These are phyloP conservation scores for Coemansia sp. DNA, from an alignment of 192 early-diverging fungal genomes.

Conservation along the genomic window DNA sequence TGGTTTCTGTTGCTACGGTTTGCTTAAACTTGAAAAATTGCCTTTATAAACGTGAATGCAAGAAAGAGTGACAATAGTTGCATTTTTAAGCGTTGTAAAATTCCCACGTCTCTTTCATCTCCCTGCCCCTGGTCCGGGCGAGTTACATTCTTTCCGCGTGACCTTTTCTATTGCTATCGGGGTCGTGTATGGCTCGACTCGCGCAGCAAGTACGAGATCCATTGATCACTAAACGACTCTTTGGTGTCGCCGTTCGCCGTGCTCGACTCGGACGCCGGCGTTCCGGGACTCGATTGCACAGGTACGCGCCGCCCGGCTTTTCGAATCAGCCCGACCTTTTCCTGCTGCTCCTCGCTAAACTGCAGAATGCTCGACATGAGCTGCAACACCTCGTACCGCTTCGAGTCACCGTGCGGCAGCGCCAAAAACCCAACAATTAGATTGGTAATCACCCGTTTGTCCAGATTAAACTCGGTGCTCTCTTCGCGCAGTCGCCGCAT, in stretches of 20 bases:
- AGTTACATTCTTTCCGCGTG: not conserved
- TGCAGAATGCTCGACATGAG: slow-evolving; percentile 88
- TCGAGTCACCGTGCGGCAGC: slow-evolving; percentile 83
- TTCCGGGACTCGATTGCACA: slow-evolving; percentile 45
- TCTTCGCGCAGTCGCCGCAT: slow-evolving; percentile 83
- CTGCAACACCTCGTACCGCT: slow-evolving; percentile 87
- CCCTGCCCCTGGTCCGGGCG: slow-evolving; percentile 13
- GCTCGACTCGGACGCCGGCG: slow-evolving; percentile 51
- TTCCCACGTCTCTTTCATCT: too few species aligned
- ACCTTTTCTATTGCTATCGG: slow-evolving; percentile 3
- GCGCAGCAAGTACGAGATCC: slow-evolving; percentile 76
- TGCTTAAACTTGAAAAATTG: not conserved
- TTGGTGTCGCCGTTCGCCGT: slow-evolving; percentile 38
- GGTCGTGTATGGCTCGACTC: slow-evolving; percentile 55
- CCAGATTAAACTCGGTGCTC: slow-evolving; percentile 76
- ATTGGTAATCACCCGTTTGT: slow-evolving; percentile 86
- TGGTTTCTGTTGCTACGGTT: too few species aligned
- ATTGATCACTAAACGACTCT: slow-evolving; percentile 76
- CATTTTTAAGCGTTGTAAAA: too few species aligned
- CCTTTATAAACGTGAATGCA: not conserved
- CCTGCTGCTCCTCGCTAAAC: slow-evolving; percentile 86
- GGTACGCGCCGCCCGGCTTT: slow-evolving; percentile 56
- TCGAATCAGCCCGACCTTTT: slow-evolving; percentile 74
- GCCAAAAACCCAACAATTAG: slow-evolving; percentile 85
- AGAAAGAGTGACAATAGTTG: too few species aligned